phyloP scores from a whole-genome alignment of 768 basidiomycete species.

The Ephemerocybe angulata region DNA sequence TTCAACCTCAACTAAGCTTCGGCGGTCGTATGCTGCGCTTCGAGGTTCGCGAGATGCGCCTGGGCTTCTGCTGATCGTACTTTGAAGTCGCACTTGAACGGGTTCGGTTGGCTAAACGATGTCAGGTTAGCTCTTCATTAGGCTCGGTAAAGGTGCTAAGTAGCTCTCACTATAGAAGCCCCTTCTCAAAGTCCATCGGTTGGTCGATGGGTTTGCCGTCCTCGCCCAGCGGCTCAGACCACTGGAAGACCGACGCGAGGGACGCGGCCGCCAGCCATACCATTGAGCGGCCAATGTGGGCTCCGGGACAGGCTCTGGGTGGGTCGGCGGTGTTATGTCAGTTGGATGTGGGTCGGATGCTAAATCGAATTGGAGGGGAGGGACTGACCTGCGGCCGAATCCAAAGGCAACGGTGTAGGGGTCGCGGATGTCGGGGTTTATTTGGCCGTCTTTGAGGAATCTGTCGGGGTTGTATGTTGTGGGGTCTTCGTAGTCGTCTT shows the following conservation, averaged over 20 bases:
- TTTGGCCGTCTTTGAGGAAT: constrained; percentile 22
- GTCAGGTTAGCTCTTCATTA: background rate
- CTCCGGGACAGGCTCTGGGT: constrained; percentile 5
- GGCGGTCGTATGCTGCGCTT: too few relatives aligned
- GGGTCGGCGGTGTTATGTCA: background rate
- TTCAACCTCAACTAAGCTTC: too few relatives aligned
- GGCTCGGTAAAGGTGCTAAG: background rate
- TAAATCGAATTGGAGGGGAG: background rate
- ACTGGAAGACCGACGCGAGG: constrained; percentile 7
- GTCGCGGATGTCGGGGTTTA: constrained; percentile 14
- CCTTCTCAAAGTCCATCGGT: background rate
- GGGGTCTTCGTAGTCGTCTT: constrained; percentile 34
- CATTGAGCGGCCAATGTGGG: constrained; percentile 2
- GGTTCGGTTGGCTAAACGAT: constrained; percentile 4
- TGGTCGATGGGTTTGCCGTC: constrained; percentile 5
- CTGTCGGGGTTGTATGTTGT: constrained; percentile 36
- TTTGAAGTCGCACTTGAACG: background rate
- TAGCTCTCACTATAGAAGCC: background rate
- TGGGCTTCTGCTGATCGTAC: background rate
- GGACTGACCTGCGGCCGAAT: constrained; percentile 23
- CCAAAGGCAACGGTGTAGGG: constrained; percentile 21
- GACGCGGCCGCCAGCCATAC: constrained; percentile 7
- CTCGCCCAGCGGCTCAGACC: background rate
- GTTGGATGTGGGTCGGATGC: background rate
- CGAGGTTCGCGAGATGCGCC: background rate